Percentiles rank a stretch among this genome's conserved stretches.
These are phyloP conservation scores for Citrus sp. DNA, from an alignment of 345 rosid species.

Conservation along the genomic window DNA sequence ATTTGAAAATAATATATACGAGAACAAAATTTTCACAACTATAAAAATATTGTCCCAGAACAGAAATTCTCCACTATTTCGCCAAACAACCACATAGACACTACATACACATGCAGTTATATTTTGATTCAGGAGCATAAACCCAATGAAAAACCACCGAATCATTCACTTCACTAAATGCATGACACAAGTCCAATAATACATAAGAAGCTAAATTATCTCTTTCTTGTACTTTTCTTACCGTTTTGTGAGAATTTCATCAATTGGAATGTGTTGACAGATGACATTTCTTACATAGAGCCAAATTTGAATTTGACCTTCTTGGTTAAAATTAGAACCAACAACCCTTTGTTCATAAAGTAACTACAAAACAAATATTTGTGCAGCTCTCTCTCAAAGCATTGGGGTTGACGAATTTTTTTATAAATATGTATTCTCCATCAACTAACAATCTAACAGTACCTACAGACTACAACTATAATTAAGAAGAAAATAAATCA, in stretches of 20 bases:
- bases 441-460: not conserved
- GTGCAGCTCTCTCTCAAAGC: not conserved
- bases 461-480: not conserved
- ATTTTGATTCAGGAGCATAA: not conserved
- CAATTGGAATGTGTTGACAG: not conserved
- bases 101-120: not conserved
- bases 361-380: not conserved
- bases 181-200: not conserved
- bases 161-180: not conserved
- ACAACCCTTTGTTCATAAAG: not conserved
- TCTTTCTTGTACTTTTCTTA: not conserved
- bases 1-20: not conserved
- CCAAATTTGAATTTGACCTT: not conserved
- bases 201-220: not conserved
- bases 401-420: not conserved
- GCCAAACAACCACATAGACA: not conserved
- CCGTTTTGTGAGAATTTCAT: not conserved
- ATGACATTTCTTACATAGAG: not conserved
- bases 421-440: too few species aligned
- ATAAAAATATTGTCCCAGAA: not conserved
- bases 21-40: not conserved
- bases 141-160: not conserved
- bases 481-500: not conserved
- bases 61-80: not conserved
- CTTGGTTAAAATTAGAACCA: not conserved